Evolutionary conservation across 805 yeast genomes (phyloP).

Genomic region (Candida pini): DNA sequence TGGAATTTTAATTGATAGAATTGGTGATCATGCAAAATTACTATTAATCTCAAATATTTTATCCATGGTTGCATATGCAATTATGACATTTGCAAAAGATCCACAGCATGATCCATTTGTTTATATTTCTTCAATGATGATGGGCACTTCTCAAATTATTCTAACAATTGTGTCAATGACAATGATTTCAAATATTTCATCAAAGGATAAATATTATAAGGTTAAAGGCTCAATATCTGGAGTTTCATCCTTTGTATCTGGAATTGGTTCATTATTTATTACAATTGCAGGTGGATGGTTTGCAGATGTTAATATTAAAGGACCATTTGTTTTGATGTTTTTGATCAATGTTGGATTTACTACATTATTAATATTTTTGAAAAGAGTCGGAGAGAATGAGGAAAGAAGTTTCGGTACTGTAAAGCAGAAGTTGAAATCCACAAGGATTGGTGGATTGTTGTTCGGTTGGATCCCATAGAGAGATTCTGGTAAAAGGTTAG

Average conservation of each 20-base stretch:
- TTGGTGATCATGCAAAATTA: conserved; percentile 25
- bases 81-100: conserved; percentile 26
- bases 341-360: conserved; percentile 30
- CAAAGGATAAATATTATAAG: conserved; percentile 38
- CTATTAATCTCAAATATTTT: conserved; percentile 34
- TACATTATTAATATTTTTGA: conserved; percentile 26
- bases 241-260: conserved; percentile 62
- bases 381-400: conserved; percentile 13
- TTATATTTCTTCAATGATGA: conserved; percentile 36
- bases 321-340: conserved; percentile 54
- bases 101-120: conserved; percentile 33
- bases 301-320: conserved; percentile 51
- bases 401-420: conserved; percentile 12
- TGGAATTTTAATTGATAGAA: conserved; percentile 52
- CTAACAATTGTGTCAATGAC: conserved; percentile 61
- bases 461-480: too few species aligned
- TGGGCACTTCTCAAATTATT: conserved; percentile 61
- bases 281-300: conserved; percentile 57
- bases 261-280: conserved; percentile 56
- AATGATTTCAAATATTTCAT: conserved; percentile 31
- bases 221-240: conserved; percentile 66
- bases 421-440: conserved; percentile 6
- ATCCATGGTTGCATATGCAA: conserved; percentile 41
- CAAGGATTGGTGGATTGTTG: conserved; percentile 8
- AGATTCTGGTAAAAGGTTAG: too few species aligned